Base-by-base conservation (phyloP, 2,329 filamentous ascomycete genomes). In the Stromatinia cepivora region DNA sequence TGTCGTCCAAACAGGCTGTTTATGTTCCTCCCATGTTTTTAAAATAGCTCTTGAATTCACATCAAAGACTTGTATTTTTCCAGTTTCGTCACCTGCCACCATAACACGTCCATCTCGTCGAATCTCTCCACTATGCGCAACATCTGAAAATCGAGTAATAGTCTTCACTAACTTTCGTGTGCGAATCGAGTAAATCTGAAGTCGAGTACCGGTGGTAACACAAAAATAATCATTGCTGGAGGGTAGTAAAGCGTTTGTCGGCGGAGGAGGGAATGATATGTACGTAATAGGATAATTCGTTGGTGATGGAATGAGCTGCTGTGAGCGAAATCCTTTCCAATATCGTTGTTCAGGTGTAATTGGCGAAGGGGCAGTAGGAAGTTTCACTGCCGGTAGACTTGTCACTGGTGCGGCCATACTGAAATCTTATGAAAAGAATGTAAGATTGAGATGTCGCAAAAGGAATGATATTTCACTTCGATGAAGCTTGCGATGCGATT, bases 271-370 rank as follows among this genome's bases (percentile, higher is more conserved):
- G 79, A 90, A 90, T 63, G 92, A 94, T 79, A 99, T 97, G 80
- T 96, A 90, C 46, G 93, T 97, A 76, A 99, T 88, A 58, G 93
- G 91, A 73, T 95, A 93, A 73, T 94, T 70, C 31, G 68, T 61
- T 57, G 68, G 93, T 72, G 94, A 97, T 58, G 95, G 92, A 72
- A 98, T 89, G 71, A 94, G 89, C 70, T 97, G 88, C 74, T 94
- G 92, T 75, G 94, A 95, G 82, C 92, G 93, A 84, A 99, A 99
- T 17, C 91, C 90, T 78, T 91, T 91, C 96, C 96, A 99, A 85
- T 98, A 98, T 74, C 90, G 87, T 82, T 98, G 94, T 83, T 99
- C 95, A 45, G 94, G 90, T 8, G 94, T 97, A 61, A 94, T 82
- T 67, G 92, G 90, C 53, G 91, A 90, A 69, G 93, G 93, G 64